Evolutionary conservation across 768 basidiomycete genomes (phyloP).

Genomic region (Asterophora parasitica): DNA sequence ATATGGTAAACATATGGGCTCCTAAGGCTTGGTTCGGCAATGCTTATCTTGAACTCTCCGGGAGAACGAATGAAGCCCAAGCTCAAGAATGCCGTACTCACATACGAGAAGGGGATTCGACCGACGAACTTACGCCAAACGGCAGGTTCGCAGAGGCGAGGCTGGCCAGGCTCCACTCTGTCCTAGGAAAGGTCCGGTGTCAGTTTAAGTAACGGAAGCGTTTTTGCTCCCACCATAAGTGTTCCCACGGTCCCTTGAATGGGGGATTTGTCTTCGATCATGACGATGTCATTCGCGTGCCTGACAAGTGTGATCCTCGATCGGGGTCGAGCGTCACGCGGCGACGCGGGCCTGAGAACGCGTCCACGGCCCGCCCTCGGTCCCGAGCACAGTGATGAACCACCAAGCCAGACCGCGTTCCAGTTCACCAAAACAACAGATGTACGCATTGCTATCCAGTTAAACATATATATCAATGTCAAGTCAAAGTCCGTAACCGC

Average conservation of each 20-base stretch:
- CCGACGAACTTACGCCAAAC: background rate
- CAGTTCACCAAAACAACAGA: too few relatives aligned
- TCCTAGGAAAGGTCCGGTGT: slow-evolving; percentile 9
- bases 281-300: slow-evolving; percentile 27
- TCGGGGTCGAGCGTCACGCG: slow-evolving; percentile 33
- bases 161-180: slow-evolving; percentile 8
- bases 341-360: slow-evolving; percentile 24
- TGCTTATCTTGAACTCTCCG: too few relatives aligned
- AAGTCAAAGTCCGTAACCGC: slow-evolving; percentile 32
- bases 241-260: slow-evolving; percentile 10
- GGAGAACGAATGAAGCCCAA: slow-evolving; percentile 16
- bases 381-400: slow-evolving; percentile 29
- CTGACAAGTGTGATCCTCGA: slow-evolving; percentile 30
- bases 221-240: slow-evolving; percentile 3
- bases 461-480: too few relatives aligned
- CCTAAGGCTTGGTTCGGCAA: too few relatives aligned
- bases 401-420: slow-evolving; percentile 10
- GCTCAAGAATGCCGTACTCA: background rate
- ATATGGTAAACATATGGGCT: background rate
- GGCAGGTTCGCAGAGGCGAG: background rate
- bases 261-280: slow-evolving; percentile 29
- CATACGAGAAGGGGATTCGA: too few relatives aligned
- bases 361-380: slow-evolving; percentile 31
- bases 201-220: slow-evolving; percentile 13
- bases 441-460: background rate